phyloP scores from a whole-genome alignment of 1,284 basidiomycete genomes.

The Termitomyces sp. region DNA sequence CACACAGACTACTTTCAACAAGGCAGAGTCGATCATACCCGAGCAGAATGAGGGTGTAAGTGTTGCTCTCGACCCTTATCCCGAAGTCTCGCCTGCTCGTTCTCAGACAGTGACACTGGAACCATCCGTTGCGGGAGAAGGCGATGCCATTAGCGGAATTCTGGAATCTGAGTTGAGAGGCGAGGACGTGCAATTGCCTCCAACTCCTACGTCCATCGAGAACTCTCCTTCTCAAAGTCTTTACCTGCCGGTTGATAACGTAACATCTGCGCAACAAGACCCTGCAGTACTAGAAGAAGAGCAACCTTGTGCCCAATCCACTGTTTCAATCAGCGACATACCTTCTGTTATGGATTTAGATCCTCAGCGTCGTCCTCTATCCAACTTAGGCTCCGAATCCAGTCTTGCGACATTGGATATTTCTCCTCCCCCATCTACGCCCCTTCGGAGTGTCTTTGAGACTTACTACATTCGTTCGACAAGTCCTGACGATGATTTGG shows the following conservation, averaged over 20 bases:
- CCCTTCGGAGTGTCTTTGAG: background rate
- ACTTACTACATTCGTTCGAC: constrained; percentile 12
- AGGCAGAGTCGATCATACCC: too few species aligned
- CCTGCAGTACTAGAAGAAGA: background rate
- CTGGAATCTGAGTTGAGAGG: background rate
- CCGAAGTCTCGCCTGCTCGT: background rate
- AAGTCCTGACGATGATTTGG: constrained; percentile 7
- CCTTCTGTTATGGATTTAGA: background rate
- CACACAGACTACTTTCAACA: too few species aligned
- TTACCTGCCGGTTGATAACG: background rate
- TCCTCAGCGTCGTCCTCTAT: background rate
- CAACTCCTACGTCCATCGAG: background rate
- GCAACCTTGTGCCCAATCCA: background rate
- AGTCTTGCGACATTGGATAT: constrained; percentile 12
- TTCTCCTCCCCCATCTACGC: constrained; percentile 13
- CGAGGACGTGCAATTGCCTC: background rate
- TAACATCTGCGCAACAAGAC: background rate
- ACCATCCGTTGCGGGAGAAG: background rate
- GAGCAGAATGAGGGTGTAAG: background rate
- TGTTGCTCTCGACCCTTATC: background rate
- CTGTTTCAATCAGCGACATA: background rate
- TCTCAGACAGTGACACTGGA: background rate
- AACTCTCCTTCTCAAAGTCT: background rate
- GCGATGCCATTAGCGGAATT: background rate
- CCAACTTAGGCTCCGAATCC: background rate